A percentile compares a stretch with the other conserved stretches of the same genome.
Conservation (phyloP, 2,329 filamentous ascomycete genomes). For the Neonectria neomacrospora region DNA sequence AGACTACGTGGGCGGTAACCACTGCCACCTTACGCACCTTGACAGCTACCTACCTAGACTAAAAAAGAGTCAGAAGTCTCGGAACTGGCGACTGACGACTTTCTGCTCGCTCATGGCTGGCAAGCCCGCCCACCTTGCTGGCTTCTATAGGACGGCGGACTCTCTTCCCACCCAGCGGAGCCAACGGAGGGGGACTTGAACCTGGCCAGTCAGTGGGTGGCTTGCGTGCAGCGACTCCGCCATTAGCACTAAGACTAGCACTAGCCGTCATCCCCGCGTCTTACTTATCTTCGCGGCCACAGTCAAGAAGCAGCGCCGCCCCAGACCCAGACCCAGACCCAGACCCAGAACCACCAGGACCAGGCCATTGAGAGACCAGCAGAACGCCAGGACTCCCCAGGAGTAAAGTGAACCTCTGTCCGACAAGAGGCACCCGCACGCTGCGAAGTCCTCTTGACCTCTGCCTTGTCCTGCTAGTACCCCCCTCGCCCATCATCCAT, state of each 20-base stretch:
- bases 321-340: conserved; percentile 20
- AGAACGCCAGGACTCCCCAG: background rate
- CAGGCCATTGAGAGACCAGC: background rate
- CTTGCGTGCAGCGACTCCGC: conserved; percentile 39
- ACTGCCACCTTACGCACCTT: too few relatives aligned
- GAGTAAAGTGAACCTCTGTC: conserved; percentile 1
- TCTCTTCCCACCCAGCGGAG: conserved; percentile 15
- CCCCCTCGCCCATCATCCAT: background rate
- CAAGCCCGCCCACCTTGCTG: conserved; percentile 15
- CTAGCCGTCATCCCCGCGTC: conserved; percentile 45
- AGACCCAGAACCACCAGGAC: background rate
- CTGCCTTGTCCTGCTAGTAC: background rate
- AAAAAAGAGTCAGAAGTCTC: background rate
- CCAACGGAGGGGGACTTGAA: conserved; percentile 20
- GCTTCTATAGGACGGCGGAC: conserved; percentile 6
- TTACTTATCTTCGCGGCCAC: conserved; percentile 35
- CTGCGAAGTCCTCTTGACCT: conserved; percentile 20
- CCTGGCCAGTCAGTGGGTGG: conserved; percentile 23
- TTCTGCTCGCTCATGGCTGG: background rate
- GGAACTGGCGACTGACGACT: background rate
- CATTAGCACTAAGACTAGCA: conserved; percentile 40
- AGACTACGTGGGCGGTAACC: too few relatives aligned
- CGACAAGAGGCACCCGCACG: conserved; percentile 3
- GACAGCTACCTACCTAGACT: background rate
- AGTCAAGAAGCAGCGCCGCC: conserved; percentile 8